Percentiles rank a stretch among this genome's conserved stretches.
phyloP scores from a whole-genome alignment of 2,329 filamentous ascomycete genomes.

The Alternaria rosae region DNA sequence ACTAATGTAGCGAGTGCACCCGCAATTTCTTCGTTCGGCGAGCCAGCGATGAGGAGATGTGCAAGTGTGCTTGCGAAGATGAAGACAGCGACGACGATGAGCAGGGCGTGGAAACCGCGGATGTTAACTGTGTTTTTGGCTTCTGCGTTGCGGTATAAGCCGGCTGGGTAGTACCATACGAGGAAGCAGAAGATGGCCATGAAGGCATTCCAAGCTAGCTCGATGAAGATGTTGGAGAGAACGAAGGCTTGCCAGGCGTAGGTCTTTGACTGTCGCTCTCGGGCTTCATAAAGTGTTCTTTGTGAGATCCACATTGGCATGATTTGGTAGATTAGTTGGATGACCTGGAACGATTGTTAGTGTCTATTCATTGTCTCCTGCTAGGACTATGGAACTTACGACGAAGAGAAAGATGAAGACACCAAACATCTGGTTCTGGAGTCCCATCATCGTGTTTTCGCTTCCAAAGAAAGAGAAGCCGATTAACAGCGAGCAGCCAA shows the following conservation, averaged over 20 bases:
- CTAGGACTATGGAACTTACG: too few species aligned
- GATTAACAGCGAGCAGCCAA: conserved; percentile 42
- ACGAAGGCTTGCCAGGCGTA: conserved; percentile 80
- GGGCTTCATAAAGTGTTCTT: conserved; percentile 65
- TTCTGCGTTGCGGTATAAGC: conserved; percentile 73
- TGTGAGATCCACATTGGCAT: conserved; percentile 66
- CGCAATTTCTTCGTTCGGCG: conserved; percentile 73
- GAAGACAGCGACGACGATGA: conserved; percentile 66
- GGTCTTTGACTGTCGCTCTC: conserved; percentile 68
- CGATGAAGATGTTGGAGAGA: conserved; percentile 72
- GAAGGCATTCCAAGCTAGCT: conserved; percentile 64
- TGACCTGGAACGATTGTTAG: conserved; percentile 1
- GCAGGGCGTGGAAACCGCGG: conserved; percentile 73
- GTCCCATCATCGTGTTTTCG: conserved; percentile 49
- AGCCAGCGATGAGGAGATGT: conserved; percentile 74
- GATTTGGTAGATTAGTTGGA: conserved; percentile 56
- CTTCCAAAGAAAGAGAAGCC: conserved; percentile 54
- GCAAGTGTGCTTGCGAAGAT: conserved; percentile 72
- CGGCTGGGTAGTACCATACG: conserved; percentile 70
- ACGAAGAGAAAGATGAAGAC: conserved; percentile 60
- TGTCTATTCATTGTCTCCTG: too few species aligned
- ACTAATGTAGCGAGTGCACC: conserved; percentile 68
- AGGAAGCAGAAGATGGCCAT: conserved; percentile 59
- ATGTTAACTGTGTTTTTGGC: conserved; percentile 63
- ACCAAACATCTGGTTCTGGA: conserved; percentile 57